phyloP scores from a whole-genome alignment of 179 eudicot species.

The Pouteria campechiana region DNA sequence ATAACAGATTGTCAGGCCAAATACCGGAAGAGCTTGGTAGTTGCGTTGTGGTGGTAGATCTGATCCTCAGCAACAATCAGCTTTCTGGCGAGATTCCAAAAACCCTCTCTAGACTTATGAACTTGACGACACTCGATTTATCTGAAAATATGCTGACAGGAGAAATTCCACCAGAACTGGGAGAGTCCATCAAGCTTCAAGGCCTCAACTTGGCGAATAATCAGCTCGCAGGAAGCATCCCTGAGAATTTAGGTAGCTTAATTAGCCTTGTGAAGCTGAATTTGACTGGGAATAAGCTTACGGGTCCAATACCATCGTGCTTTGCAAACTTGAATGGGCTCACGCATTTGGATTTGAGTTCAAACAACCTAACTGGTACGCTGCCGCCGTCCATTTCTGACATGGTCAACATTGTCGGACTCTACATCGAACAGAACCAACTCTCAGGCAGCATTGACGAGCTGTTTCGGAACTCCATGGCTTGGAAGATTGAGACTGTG shows the following conservation, averaged over 20 bases:
- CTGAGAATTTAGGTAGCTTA: slow-evolving; percentile 27
- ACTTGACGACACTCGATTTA: slow-evolving; percentile 37
- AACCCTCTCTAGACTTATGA: slow-evolving; percentile 18
- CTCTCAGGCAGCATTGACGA: slow-evolving; percentile 24
- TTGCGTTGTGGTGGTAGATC: slow-evolving; percentile 35
- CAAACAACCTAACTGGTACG: slow-evolving; percentile 21
- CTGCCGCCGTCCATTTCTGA: slow-evolving; percentile 23
- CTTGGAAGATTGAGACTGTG: slow-evolving; percentile 29
- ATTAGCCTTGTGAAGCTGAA: slow-evolving; percentile 35
- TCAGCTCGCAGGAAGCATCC: slow-evolving; percentile 26
- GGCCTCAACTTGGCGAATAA: slow-evolving; percentile 39
- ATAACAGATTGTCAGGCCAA: slow-evolving; percentile 26
- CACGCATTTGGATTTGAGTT: slow-evolving; percentile 41
- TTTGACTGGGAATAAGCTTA: slow-evolving; percentile 25
- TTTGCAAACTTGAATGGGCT: slow-evolving; percentile 29
- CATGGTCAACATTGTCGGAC: slow-evolving; percentile 41
- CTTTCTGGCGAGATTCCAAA: slow-evolving; percentile 33
- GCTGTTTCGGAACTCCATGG: slow-evolving; percentile 17
- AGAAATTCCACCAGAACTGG: slow-evolving; percentile 23
- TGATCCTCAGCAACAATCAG: slow-evolving; percentile 28
- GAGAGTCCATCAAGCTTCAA: slow-evolving; percentile 17
- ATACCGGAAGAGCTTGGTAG: slow-evolving; percentile 36
- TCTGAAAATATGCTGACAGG: slow-evolving; percentile 29
- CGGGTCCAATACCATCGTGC: slow-evolving; percentile 27
- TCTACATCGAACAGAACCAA: slow-evolving; percentile 25